Percentiles rank a stretch among this genome's conserved stretches.
Conservation (phyloP, 1,284 basidiomycete genomes). For the Ceratobasidium theobromae region DNA sequence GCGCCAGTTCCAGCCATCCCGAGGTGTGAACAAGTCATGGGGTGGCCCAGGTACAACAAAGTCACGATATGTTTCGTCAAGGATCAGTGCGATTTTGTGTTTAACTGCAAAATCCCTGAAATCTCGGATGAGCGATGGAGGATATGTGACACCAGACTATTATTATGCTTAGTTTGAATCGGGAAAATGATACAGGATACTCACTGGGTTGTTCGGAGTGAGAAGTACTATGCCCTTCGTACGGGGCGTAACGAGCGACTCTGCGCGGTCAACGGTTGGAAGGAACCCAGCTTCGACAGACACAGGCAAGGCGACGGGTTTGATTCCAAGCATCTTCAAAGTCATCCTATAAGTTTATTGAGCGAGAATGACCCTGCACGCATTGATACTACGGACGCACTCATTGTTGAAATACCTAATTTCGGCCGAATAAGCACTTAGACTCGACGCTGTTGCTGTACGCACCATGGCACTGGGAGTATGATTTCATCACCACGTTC, state of each 20-base stretch:
- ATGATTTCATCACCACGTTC: slow-evolving; percentile 75
- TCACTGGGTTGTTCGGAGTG: slow-evolving; percentile 71
- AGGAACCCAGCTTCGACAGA: slow-evolving; percentile 58
- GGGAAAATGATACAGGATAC: slow-evolving; percentile 37
- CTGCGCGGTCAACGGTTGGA: slow-evolving; percentile 56
- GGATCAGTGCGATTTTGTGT: slow-evolving; percentile 66
- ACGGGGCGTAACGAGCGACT: slow-evolving; percentile 54
- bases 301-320: slow-evolving; percentile 62
- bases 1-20: slow-evolving; percentile 56
- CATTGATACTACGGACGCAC: slow-evolving; percentile 45
- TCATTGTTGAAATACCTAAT: slow-evolving; percentile 75
- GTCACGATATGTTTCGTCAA: slow-evolving; percentile 91
- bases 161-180: slow-evolving; percentile 20
- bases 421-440: slow-evolving; percentile 19
- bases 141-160: slow-evolving; percentile 78
- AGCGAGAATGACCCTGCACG: slow-evolving; percentile 25
- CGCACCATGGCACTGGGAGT: slow-evolving; percentile 73
- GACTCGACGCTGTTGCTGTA: slow-evolving; percentile 1
- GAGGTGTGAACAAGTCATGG: slow-evolving; percentile 55
- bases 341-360: slow-evolving; percentile 61
- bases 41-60: slow-evolving; percentile 62
- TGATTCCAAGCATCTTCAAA: slow-evolving; percentile 65
- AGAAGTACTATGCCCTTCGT: slow-evolving; percentile 75
- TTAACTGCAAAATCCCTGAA: slow-evolving; percentile 66
- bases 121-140: slow-evolving; percentile 57